phyloP scores from a whole-genome alignment of 1,284 basidiomycete genomes.

The Schizopora paradoxa region DNA sequence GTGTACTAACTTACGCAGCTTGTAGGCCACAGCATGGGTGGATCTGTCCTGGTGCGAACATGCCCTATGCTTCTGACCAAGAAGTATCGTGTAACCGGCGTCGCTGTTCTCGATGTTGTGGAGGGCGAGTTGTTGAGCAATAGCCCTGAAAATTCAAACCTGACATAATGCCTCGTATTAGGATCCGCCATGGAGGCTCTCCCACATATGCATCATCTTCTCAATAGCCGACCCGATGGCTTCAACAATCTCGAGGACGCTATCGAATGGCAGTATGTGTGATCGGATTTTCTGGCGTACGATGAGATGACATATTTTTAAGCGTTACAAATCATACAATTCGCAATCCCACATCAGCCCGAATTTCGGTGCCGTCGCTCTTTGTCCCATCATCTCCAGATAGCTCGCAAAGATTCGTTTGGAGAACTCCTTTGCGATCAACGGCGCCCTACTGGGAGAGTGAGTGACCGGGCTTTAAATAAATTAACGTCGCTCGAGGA shows the following conservation, averaged over 20 bases:
- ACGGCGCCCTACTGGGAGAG: constrained; percentile 91
- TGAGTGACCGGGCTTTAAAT: constrained; percentile 32
- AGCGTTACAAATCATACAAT: constrained; percentile 76
- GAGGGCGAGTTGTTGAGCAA: constrained; percentile 56
- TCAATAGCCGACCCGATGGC: constrained; percentile 80
- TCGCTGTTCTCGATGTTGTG: constrained; percentile 91
- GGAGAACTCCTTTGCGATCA: constrained; percentile 80
- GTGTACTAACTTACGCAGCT: constrained; percentile 42
- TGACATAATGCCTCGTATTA: constrained; percentile 30
- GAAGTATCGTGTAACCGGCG: constrained; percentile 73
- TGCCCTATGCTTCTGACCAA: constrained; percentile 60
- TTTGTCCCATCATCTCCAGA: constrained; percentile 45
- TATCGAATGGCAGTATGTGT: constrained; percentile 91
- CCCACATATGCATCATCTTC: constrained; percentile 83
- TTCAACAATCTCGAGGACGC: constrained; percentile 83
- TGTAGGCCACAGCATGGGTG: constrained; percentile 89
- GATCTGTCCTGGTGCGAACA: constrained; percentile 76
- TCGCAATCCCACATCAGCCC: constrained; percentile 72
- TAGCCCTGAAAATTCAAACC: not conserved
- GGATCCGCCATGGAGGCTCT: constrained; percentile 93
- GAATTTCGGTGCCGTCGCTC: constrained; percentile 79
- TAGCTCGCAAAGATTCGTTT: constrained; percentile 43
- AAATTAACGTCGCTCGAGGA: not conserved
- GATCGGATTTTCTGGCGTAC: constrained; percentile 5
- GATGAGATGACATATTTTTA: constrained; percentile 12